Conservation (phyloP, 140 eudicot genomes). For the Bidens hawaiensis region DNA sequence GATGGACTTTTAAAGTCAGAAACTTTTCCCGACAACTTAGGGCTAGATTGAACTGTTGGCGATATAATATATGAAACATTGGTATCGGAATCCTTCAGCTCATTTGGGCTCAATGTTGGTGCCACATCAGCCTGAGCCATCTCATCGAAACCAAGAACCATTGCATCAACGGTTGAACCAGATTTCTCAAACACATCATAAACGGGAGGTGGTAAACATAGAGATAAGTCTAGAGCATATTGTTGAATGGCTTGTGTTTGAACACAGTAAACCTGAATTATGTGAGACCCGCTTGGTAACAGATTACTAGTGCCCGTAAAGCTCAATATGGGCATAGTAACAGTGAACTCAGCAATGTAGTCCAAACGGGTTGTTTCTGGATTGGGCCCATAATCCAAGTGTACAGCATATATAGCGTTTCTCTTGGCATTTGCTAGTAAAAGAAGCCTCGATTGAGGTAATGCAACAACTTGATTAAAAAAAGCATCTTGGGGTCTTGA, state of each 20-base stretch:
- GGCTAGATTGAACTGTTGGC: conserved; percentile 57
- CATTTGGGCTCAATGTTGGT: conserved; percentile 27
- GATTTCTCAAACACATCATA: conserved; percentile 59
- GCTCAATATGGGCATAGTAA: conserved; percentile 91
- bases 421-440: conserved; percentile 90
- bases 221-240: conserved; percentile 80
- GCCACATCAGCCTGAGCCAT: conserved; percentile 27
- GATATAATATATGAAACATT: conserved; percentile 42
- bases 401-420: conserved; percentile 89
- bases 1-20: conserved; percentile 60
- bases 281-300: conserved; percentile 66
- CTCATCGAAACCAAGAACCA: conserved; percentile 28
- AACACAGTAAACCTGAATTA: conserved; percentile 82
- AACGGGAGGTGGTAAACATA: conserved; percentile 69
- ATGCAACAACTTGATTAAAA: conserved; percentile 82
- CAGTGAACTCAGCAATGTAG: conserved; percentile 88
- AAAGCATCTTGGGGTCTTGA: conserved; percentile 62
- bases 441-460: conserved; percentile 78
- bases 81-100: conserved; percentile 13
- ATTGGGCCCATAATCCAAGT: conserved; percentile 73
- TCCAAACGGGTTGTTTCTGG: conserved; percentile 81
- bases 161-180: conserved; percentile 44
- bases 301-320: conserved; percentile 83
- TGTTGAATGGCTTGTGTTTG: conserved; percentile 95
- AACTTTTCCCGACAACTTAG: conserved; percentile 45